phyloP scores from a whole-genome alignment of 176 grass and related monocot species.

The Leersia perrieri region DNA sequence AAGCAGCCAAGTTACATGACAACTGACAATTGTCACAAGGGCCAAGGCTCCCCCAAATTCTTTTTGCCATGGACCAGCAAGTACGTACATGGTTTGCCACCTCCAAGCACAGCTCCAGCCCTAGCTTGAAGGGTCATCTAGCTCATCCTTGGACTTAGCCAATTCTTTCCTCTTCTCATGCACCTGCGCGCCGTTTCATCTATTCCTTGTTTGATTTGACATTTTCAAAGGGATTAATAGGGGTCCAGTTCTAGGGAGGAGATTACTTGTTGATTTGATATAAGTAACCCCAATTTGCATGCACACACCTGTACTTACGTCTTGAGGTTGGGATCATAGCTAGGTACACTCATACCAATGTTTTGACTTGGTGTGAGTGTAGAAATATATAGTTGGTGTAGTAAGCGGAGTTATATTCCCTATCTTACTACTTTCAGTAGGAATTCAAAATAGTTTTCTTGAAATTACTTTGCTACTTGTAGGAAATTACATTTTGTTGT shows the following conservation, averaged over 20 bases:
- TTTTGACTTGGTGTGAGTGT: conserved; percentile 42
- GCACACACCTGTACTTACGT: conserved; percentile 17
- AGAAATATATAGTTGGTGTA: not conserved
- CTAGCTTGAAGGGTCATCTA: conserved; percentile 61
- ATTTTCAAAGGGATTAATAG: conserved; percentile 26
- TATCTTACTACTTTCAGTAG: not conserved
- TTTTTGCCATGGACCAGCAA: conserved; percentile 32
- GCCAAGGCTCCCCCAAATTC: conserved; percentile 19
- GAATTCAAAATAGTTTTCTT: not conserved
- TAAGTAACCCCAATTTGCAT: conserved; percentile 22
- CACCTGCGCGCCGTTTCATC: conserved; percentile 2
- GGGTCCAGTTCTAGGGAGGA: conserved; percentile 60
- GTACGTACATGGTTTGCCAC: conserved; percentile 42
- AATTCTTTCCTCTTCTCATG: conserved; percentile 34
- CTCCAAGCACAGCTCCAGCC: conserved; percentile 35
- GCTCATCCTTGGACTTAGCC: conserved; percentile 51
- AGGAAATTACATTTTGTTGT: no score
- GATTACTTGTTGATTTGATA: conserved; percentile 35
- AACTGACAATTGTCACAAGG: conserved; percentile 48
- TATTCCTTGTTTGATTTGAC: conserved; percentile 35
- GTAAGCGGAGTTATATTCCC: not conserved
- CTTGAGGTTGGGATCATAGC: conserved; percentile 34
- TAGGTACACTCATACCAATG: conserved; percentile 38
- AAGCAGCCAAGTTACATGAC: conserved; percentile 26
- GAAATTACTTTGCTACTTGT: not conserved